phyloP scores from a whole-genome alignment of 208 protist species.

The Crithidia bombi region DNA sequence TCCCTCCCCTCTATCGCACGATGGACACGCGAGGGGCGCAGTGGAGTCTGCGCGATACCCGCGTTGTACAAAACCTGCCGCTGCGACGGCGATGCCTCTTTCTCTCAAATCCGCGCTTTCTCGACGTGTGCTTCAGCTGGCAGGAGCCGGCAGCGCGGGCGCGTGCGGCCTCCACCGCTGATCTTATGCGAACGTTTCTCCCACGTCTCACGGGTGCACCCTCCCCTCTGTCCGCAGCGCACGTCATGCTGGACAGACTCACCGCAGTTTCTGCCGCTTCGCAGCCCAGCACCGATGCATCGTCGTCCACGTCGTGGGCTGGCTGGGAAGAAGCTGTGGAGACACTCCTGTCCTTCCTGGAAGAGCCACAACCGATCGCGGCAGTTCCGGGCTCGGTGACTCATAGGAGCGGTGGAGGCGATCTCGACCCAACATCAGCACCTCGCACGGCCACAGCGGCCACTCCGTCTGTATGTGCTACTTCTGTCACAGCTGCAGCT shows the following conservation, averaged over 20 bases:
- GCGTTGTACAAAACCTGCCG: slow-evolving; percentile 49
- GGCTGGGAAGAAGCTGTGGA: slow-evolving; percentile 61
- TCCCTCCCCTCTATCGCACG: too few species aligned
- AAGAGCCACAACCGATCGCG: slow-evolving; percentile 12
- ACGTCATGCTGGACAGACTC: not conserved
- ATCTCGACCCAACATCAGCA: not conserved
- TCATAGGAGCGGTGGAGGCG: too few species aligned
- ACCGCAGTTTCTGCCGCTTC: not conserved
- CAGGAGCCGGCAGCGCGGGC: not conserved
- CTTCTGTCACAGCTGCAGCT: too few species aligned
- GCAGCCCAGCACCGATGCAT: not conserved
- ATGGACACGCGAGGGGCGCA: not conserved
- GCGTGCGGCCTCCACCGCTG: slow-evolving; percentile 9
- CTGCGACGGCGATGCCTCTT: slow-evolving; percentile 77
- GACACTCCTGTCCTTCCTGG: slow-evolving; percentile 45
- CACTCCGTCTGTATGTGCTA: not conserved
- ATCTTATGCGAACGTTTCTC: slow-evolving; percentile 3
- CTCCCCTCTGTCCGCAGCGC: too few species aligned
- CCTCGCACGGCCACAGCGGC: not conserved
- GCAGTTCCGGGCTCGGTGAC: not conserved
- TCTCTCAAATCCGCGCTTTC: slow-evolving; percentile 48
- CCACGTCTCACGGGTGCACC: too few species aligned
- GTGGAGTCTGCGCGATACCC: slow-evolving; percentile 10
- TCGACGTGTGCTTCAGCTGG: slow-evolving; percentile 19
- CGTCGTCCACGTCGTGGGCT: slow-evolving; percentile 1